Base-by-base conservation (phyloP, 1,284 basidiomycete genomes). In the Heliocybe sulcata region DNA sequence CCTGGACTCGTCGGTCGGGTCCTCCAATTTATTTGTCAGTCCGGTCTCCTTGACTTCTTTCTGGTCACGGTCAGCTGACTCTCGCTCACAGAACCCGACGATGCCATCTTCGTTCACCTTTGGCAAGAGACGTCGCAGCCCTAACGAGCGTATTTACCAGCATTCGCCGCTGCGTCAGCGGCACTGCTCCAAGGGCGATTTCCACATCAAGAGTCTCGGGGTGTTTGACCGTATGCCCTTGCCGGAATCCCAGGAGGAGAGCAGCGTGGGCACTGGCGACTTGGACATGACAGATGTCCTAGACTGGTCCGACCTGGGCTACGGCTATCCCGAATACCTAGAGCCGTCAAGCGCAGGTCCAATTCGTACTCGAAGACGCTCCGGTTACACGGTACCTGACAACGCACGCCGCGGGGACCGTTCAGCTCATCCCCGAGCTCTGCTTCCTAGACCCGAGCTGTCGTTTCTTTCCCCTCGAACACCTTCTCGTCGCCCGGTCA, bases 61-160 rank as follows among this genome's bases (percentile, higher is more conserved):
- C 35, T 35, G 53, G n/a, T 55, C 52, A 14, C 55, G 59, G 45
- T 55, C 14, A 33, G 57, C 52, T 31, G 54, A n/a, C 20, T 48
- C 45, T 33, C 51, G 50, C 51, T 53, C 51, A 16, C 59, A 74
- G 70, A 68, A 60, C 52, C 58, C 68, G 6, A 72, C 71, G 51
- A 73, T 72, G 19, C 72, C 70, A 26, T 64, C 69, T 14, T 72
- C 72, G 29, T 74, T 72, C 55, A 65, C 58, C 47, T 55, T 70
- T 51, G 60, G 64, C 61, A 73, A 70, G 61, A 63, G 69, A 51
- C 55, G 47, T n/a, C 23, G 47, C 23, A 25, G 47, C 47, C 8
- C 27, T 49, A 8, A 25, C 27, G 27, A 26, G 10, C 16, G 29
- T 48, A 25, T 29, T 27, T 42, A 35, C 14, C 53, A 14, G 47